phyloP scores from a whole-genome alignment of 306 rosid species.

The Inga laurina region DNA sequence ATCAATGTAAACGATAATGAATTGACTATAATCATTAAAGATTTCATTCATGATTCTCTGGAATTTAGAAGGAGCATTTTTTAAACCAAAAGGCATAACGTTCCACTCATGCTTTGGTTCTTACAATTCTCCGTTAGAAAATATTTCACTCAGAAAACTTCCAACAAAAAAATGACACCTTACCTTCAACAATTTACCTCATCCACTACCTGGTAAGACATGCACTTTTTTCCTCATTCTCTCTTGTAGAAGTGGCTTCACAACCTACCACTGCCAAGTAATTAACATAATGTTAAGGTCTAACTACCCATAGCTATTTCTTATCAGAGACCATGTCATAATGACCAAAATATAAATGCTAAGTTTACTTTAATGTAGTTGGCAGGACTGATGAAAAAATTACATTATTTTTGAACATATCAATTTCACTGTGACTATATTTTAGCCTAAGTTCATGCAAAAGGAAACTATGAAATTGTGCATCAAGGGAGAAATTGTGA shows the following conservation, averaged over 20 bases:
- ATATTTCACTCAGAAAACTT: background rate
- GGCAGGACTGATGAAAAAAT: too few species aligned
- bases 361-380: too few species aligned
- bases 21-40: too few species aligned
- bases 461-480: too few species aligned
- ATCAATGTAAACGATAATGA: too few species aligned
- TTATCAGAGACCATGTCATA: conserved; percentile 12
- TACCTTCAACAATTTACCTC: conserved; percentile 90
- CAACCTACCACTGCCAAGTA: conserved; percentile 58
- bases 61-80: too few species aligned
- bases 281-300: conserved; percentile 14
- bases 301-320: conserved; percentile 14
- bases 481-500: too few species aligned
- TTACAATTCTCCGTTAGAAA: background rate
- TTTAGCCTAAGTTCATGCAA: too few species aligned
- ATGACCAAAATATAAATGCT: conserved; percentile 12
- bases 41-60: too few species aligned
- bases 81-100: too few species aligned
- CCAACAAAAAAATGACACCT: background rate
- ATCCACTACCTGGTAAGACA: conserved; percentile 79
- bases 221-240: conserved; percentile 87
- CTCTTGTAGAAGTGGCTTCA: conserved; percentile 96
- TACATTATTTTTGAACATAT: too few species aligned
- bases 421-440: too few species aligned
- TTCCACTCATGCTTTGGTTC: background rate